Percentiles rank a stretch among this genome's conserved stretches.
Conservation (phyloP, 2,329 filamentous ascomycete species). For the Verticillium longisporum region DNA sequence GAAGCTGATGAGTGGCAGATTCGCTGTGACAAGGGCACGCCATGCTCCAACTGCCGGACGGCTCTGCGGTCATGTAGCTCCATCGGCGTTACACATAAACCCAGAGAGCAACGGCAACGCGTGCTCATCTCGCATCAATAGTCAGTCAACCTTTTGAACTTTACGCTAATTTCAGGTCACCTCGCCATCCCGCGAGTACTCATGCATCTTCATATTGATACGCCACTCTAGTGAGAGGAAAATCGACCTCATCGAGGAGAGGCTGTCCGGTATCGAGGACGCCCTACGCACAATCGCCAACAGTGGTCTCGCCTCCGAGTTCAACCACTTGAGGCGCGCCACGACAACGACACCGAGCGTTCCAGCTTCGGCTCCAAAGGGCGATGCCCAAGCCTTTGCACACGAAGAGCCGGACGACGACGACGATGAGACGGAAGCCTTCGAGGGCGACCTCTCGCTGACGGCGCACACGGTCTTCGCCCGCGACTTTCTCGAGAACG, state of each 20-base stretch:
- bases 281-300: conserved; percentile 31
- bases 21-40: conserved; percentile 51
- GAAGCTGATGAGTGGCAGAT: conserved; percentile 30
- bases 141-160: conserved; percentile 27
- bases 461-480: conserved; percentile 46
- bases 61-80: conserved; percentile 47
- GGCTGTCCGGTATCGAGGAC: conserved; percentile 37
- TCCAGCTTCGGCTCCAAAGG: conserved; percentile 7
- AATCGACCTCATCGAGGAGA: conserved; percentile 40
- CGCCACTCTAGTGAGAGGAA: conserved; percentile 39
- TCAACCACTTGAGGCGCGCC: conserved; percentile 10
- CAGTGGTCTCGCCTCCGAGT: conserved; percentile 5
- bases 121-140: conserved; percentile 56
- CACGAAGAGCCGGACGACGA: conserved; percentile 28
- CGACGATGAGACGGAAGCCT: conserved; percentile 31
- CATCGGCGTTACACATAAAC: conserved; percentile 45
- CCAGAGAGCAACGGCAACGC: conserved; percentile 47
- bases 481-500: conserved; percentile 45
- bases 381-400: conserved; percentile 13
- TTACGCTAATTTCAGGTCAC: background rate
- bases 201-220: background rate
- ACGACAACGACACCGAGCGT: conserved; percentile 16
- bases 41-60: conserved; percentile 51
- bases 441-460: conserved; percentile 42
- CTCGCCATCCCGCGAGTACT: background rate